Percentiles rank a stretch among this genome's conserved stretches.
Conservation (phyloP, 148 eudicot species). For the Suaeda aralocaspica region DNA sequence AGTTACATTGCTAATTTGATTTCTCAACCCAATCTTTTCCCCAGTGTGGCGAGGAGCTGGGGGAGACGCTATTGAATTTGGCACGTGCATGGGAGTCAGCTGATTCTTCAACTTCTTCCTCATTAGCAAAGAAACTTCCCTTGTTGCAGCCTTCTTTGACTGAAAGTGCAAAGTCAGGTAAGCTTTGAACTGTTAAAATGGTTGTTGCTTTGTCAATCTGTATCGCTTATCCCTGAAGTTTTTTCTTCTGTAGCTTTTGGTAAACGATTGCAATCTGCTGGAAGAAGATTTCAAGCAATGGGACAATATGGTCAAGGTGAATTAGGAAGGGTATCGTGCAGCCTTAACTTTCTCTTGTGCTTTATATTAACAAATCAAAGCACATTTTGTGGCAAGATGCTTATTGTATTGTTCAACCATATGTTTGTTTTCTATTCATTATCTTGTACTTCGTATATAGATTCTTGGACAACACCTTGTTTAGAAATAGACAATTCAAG, state of each 20-base stretch:
- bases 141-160: slow-evolving; percentile 39
- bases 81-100: slow-evolving; percentile 89
- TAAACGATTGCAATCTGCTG: slow-evolving; percentile 76
- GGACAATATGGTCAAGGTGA: slow-evolving; percentile 98
- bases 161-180: slow-evolving; percentile 62
- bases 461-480: too few relatives aligned
- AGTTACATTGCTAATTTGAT: slow-evolving; percentile 6
- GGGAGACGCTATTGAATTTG: slow-evolving; percentile 66
- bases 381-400: not conserved
- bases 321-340: slow-evolving; percentile 60
- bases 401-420: not conserved
- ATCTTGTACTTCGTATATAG: too few relatives aligned
- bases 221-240: slow-evolving; percentile 4
- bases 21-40: slow-evolving; percentile 19
- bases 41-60: slow-evolving; percentile 84
- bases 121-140: slow-evolving; percentile 67
- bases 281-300: slow-evolving; percentile 89
- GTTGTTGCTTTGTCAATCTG: slow-evolving; percentile 7
- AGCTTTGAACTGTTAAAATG: slow-evolving; percentile 15
- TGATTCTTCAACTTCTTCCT: slow-evolving; percentile 68
- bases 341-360: not conserved
- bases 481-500: too few relatives aligned
- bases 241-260: slow-evolving; percentile 62
- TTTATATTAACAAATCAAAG: not conserved
- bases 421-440: too few relatives aligned